phyloP scores from a whole-genome alignment of 2,329 filamentous ascomycete species.

The Aspergillus novoparasiticus region DNA sequence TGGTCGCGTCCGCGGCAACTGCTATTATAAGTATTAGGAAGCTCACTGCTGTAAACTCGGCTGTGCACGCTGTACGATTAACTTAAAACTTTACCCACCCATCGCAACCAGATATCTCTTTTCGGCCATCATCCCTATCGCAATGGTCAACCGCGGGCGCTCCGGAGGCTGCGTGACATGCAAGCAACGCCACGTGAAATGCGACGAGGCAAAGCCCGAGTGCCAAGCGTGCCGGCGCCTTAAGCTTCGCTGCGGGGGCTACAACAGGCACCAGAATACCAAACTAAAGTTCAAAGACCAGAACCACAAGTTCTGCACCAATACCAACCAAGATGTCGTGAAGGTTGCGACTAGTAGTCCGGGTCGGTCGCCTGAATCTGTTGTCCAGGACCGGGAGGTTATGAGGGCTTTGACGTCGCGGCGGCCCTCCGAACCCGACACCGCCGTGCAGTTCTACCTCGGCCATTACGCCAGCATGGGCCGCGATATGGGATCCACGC shows the following conservation, averaged over 20 bases:
- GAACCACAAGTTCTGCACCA: not conserved
- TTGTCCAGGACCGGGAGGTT: no score
- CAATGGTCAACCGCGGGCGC: slow-evolving; percentile 34
- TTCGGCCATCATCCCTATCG: no score
- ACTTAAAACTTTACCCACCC: no score
- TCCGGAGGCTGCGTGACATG: slow-evolving; percentile 37
- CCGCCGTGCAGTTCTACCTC: not conserved
- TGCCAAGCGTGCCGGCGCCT: not conserved
- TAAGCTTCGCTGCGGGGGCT: not conserved
- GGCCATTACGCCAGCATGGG: not conserved
- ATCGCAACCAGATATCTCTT: no score
- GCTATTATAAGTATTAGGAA: no score
- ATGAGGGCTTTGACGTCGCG: no score
- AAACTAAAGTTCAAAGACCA: not conserved
- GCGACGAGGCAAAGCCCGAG: not conserved
- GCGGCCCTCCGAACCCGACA: no score
- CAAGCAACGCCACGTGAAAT: slow-evolving; percentile 42
- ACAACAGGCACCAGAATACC: not conserved
- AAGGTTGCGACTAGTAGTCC: no score
- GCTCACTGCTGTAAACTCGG: no score
- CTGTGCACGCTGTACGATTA: no score
- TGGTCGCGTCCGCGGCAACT: no score
- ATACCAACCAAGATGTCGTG: not conserved
- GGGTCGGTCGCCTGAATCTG: no score
- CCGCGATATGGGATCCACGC: not conserved